Evolutionary conservation across 495 filamentous ascomycete species (phyloP).

Genomic region (Neurospora hispaniola): DNA sequence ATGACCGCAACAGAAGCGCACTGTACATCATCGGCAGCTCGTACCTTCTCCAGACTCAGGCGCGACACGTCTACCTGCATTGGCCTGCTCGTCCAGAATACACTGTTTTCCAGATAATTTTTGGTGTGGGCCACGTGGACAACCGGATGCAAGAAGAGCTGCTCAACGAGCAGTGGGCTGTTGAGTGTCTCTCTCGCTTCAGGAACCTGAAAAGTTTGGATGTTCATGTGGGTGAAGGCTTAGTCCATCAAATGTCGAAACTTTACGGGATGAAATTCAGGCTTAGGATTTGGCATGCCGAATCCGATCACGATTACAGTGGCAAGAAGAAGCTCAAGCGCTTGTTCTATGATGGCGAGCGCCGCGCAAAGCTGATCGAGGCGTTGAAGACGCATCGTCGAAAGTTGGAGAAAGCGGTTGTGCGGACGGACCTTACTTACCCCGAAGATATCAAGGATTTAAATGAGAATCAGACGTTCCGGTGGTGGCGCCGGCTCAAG

Average conservation of each 20-base stretch:
- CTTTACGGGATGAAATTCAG: too few species aligned
- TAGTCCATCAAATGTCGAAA: too few species aligned
- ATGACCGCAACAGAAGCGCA: neutral
- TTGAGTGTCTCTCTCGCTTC: neutral
- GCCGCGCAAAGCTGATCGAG: neutral
- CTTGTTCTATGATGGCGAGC: neutral
- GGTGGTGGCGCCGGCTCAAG: neutral
- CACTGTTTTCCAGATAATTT: rapidly evolving
- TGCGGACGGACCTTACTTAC: neutral
- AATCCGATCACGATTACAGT: too few species aligned
- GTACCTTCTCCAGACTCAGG: neutral
- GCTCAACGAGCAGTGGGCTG: neutral
- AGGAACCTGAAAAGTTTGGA: neutral
- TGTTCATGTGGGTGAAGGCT: neutral
- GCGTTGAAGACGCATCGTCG: neutral
- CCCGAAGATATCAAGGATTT: neutral
- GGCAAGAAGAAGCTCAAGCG: neutral
- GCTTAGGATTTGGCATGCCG: too few species aligned
- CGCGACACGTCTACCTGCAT: neutral
- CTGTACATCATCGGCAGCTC: neutral
- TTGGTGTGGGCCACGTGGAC: too few species aligned
- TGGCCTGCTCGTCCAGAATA: neutral
- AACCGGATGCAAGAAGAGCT: neutral
- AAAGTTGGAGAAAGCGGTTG: neutral
- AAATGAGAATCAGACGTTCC: neutral